These are phyloP conservation scores for Capillidium rhysosporum DNA, from an alignment of 371 early-diverging fungal species.

Conservation along the genomic window DNA sequence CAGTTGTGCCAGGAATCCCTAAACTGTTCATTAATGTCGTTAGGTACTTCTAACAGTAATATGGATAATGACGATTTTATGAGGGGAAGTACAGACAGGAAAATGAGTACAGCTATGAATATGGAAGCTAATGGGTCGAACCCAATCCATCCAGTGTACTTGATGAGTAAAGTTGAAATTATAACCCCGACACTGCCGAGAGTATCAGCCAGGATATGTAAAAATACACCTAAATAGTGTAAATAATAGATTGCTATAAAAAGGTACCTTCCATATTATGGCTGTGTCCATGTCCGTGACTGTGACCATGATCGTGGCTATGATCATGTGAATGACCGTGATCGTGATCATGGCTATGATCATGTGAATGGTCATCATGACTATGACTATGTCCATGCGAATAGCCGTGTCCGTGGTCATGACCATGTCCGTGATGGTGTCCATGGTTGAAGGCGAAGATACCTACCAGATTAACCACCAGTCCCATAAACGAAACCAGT, in stretches of 20 bases:
- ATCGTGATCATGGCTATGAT: constrained; percentile 14
- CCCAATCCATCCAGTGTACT: constrained; percentile 82
- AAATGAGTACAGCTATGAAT: constrained; percentile 71
- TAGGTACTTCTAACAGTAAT: constrained; percentile 30
- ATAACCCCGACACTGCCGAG: constrained; percentile 92
- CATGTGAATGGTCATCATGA: constrained; percentile 22
- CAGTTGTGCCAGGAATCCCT: neutral
- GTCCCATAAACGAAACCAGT: constrained; percentile 69
- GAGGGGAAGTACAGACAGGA: constrained; percentile 66
- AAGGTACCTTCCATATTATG: constrained; percentile 16
- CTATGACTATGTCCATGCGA: constrained; percentile 20
- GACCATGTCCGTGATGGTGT: constrained; percentile 42
- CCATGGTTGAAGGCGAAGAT: constrained; percentile 81
- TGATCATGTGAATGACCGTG: constrained; percentile 24
- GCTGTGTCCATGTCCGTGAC: constrained; percentile 36
- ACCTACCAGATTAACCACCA: constrained; percentile 81
- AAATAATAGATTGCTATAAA: constrained; percentile 6
- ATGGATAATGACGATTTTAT: constrained; percentile 43
- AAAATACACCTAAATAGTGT: constrained; percentile 48
- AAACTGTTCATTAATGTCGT: constrained; percentile 10
- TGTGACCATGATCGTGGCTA: constrained; percentile 20
- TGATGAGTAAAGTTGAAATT: constrained; percentile 70
- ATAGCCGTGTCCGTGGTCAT: constrained; percentile 18
- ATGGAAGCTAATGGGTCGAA: constrained; percentile 91
- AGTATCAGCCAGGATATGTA: constrained; percentile 90